Percentiles rank a stretch among this genome's conserved stretches.
These are phyloP conservation scores for Diaporthe batatas DNA, from an alignment of 2,329 filamentous ascomycete genomes.

Conservation along the genomic window DNA sequence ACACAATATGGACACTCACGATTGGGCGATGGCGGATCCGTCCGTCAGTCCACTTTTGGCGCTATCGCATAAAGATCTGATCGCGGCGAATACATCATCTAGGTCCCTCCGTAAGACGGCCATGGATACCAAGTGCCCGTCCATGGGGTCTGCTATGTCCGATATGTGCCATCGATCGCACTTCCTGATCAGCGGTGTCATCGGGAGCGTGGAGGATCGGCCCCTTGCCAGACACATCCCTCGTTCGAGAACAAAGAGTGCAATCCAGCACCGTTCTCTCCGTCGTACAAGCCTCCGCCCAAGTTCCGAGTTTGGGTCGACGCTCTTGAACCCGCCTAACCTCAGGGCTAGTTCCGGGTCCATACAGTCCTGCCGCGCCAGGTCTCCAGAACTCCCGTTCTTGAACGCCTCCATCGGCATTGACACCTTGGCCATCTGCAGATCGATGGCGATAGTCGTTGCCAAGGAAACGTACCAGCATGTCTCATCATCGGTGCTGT, in stretches of 20 bases:
- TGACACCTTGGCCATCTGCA: constrained; percentile 78
- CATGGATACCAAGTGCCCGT: constrained; percentile 79
- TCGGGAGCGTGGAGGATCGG: constrained; percentile 75
- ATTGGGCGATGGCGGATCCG: constrained; percentile 67
- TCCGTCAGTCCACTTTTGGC: constrained; percentile 63
- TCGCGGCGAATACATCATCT: constrained; percentile 68
- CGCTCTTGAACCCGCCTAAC: constrained; percentile 75
- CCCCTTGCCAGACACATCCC: constrained; percentile 80
- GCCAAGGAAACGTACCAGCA: constrained; percentile 79
- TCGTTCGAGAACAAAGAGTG: constrained; percentile 79
- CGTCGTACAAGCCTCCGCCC: constrained; percentile 73
- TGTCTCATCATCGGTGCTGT: constrained; percentile 80
- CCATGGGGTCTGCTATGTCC: constrained; percentile 73
- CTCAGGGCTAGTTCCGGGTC: constrained; percentile 74
- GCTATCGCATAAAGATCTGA: constrained; percentile 71
- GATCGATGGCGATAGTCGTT: constrained; percentile 75
- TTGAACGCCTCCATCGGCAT: constrained; percentile 64
- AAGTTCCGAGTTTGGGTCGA: constrained; percentile 71
- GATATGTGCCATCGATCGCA: constrained; percentile 79
- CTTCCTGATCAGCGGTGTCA: constrained; percentile 74
- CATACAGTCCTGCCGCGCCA: constrained; percentile 78
- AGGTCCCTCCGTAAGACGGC: constrained; percentile 77
- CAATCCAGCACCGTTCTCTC: constrained; percentile 78
- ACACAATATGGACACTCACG: constrained; percentile 52
- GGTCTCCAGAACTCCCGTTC: constrained; percentile 58